Conservation (phyloP, 208 protist genomes). For the Acanthamoeba healyi region DNA sequence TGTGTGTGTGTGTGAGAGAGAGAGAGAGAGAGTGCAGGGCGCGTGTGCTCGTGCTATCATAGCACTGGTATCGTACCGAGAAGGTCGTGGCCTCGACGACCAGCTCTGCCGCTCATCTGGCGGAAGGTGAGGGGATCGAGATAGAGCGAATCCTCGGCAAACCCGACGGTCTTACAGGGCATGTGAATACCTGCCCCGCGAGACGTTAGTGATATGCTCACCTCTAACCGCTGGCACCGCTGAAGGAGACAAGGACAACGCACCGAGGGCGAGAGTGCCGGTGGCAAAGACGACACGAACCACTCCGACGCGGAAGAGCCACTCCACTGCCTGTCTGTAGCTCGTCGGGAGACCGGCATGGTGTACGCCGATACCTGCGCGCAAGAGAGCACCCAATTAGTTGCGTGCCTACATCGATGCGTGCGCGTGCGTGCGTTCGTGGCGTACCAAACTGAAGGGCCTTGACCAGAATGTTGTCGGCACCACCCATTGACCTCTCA, state of each 20-base stretch:
- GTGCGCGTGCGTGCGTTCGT: too few relatives aligned
- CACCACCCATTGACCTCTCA: neutral
- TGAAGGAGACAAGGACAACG: neutral
- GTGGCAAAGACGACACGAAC: constrained; percentile 95
- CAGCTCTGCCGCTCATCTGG: constrained; percentile 97
- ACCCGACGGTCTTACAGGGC: constrained; percentile 95
- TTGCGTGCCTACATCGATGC: too few relatives aligned
- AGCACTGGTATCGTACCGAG: constrained; percentile 76
- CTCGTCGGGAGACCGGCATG: constrained; percentile 94
- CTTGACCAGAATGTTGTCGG: neutral
- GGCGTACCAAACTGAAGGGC: constrained; percentile 14
- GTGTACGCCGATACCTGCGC: constrained; percentile 93
- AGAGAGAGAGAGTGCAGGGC: too few relatives aligned
- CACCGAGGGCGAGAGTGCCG: constrained; percentile 95
- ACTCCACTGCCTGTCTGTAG: constrained; percentile 94
- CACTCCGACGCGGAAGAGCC: constrained; percentile 94
- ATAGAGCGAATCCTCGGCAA: constrained; percentile 94
- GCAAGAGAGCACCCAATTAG: neutral
- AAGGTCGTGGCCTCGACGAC: constrained; percentile 95
- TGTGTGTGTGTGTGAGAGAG: too few relatives aligned
- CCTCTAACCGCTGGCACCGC: too few relatives aligned
- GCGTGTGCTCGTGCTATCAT: too few relatives aligned
- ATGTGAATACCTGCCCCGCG: constrained; percentile 92
- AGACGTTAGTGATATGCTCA: too few relatives aligned
- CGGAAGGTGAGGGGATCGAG: constrained; percentile 95